These are phyloP conservation scores for Rhizoclosmatium sp. DNA, from an alignment of 192 early-diverging fungal species.

Conservation along the genomic window DNA sequence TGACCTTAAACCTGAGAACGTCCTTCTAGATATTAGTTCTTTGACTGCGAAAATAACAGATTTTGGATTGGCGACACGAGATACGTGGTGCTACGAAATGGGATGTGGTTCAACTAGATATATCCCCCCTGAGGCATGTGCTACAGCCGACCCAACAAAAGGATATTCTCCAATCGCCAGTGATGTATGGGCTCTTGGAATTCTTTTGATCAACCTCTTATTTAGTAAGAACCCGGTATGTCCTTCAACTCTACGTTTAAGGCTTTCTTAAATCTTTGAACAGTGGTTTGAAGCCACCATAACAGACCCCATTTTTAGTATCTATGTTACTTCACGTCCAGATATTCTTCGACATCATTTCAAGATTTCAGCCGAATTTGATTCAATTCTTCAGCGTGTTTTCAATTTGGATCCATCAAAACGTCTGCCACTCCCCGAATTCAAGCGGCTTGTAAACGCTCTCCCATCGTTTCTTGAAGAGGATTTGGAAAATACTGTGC, in stretches of 20 bases:
- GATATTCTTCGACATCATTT: conserved; percentile 46
- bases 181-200: conserved; percentile 85
- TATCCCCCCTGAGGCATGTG: conserved; percentile 81
- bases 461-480: conserved; percentile 35
- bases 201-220: conserved; percentile 77
- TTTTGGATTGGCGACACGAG: conserved; percentile 90
- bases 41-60: conserved; percentile 81
- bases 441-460: conserved; percentile 27
- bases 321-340: conserved; percentile 47
- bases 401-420: conserved; percentile 38
- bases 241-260: not conserved
- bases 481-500: conserved; percentile 4
- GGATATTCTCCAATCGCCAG: conserved; percentile 68
- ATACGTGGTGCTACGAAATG: conserved; percentile 78
- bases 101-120: conserved; percentile 92
- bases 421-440: conserved; percentile 25
- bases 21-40: conserved; percentile 49
- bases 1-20: conserved; percentile 92
- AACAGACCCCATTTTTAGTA: conserved; percentile 80
- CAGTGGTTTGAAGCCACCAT: conserved; percentile 60
- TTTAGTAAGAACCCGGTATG: conserved; percentile 79
- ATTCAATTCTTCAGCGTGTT: conserved; percentile 24
- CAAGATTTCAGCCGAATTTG: conserved; percentile 40
- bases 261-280: not conserved
- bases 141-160: conserved; percentile 54